A percentile compares a stretch with the other conserved stretches of the same genome.
Conservation (phyloP, 495 filamentous ascomycete genomes). For the Aspergillus asperescens region DNA sequence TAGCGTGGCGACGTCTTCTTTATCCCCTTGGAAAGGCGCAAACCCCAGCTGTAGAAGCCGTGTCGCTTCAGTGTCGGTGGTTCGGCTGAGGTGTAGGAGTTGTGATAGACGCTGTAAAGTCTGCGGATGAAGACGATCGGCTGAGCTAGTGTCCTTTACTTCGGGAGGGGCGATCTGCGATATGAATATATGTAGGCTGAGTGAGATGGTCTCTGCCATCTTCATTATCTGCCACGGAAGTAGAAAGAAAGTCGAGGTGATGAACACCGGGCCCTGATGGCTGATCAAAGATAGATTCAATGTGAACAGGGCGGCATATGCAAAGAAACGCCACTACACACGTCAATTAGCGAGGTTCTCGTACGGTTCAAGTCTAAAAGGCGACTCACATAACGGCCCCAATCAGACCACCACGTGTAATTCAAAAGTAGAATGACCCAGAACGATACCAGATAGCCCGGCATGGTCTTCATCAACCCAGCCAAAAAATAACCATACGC, state of each 20-base stretch:
- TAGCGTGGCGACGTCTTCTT: constrained; percentile 52
- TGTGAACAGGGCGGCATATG: constrained; percentile 58
- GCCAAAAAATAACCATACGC: constrained; percentile 65
- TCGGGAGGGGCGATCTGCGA: constrained; percentile 59
- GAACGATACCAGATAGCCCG: constrained; percentile 62
- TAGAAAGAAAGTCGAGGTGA: constrained; percentile 50
- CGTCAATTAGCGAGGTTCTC: constrained; percentile 1
- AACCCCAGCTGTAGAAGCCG: constrained; percentile 71
- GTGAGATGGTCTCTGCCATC: constrained; percentile 67
- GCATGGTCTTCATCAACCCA: constrained; percentile 53
- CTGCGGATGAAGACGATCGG: constrained; percentile 27
- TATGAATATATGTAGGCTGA: constrained; percentile 87
- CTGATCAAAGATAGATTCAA: constrained; percentile 74
- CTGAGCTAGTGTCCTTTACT: constrained; percentile 21
- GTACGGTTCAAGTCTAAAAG: not conserved
- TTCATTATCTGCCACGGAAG: constrained; percentile 83
- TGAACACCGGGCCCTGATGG: constrained; percentile 46
- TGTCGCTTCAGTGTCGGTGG: constrained; percentile 60
- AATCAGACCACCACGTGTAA: constrained; percentile 74
- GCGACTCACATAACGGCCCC: constrained; percentile 58
- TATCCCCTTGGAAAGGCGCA: constrained; percentile 74
- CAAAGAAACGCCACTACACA: constrained; percentile 78
- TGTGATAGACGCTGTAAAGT: constrained; percentile 40
- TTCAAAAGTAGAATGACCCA: constrained; percentile 62
- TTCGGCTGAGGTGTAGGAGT: constrained; percentile 42